These are phyloP conservation scores for Serendipita indica DNA, from an alignment of 768 basidiomycete genomes.

Conservation along the genomic window DNA sequence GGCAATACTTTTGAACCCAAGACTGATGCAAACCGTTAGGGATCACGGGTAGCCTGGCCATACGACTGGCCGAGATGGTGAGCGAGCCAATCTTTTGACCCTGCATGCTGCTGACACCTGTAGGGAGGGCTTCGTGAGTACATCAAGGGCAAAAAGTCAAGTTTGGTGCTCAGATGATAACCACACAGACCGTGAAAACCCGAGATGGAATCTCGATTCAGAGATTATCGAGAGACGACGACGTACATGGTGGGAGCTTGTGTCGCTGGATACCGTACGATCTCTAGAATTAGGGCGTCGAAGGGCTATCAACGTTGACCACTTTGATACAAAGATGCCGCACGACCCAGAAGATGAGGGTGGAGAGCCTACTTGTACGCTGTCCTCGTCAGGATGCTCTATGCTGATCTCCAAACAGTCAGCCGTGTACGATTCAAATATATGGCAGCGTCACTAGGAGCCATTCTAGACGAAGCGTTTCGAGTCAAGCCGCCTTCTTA, in stretches of 20 bases:
- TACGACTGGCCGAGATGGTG: slow-evolving; percentile 3
- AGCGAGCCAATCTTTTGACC: too few species aligned
- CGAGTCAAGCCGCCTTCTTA: background rate
- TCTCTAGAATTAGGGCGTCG: background rate
- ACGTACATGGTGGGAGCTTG: background rate
- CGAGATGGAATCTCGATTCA: background rate
- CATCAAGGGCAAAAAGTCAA: too few species aligned
- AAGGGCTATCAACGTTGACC: background rate
- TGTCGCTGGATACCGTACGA: background rate
- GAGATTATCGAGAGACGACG: background rate
- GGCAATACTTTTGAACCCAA: too few species aligned
- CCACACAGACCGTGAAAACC: slow-evolving; percentile 6
- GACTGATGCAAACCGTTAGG: too few species aligned
- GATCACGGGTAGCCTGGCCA: background rate
- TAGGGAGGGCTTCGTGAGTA: slow-evolving; percentile 3
- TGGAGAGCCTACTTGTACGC: background rate
- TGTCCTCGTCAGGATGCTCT: background rate
- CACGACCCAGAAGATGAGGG: slow-evolving; percentile 5
- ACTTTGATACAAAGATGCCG: slow-evolving; percentile 5
- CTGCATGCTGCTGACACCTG: too few species aligned
- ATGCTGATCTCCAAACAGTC: slow-evolving; percentile 3
- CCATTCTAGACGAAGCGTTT: background rate
- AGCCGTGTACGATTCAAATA: too few species aligned
- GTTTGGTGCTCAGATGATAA: too few species aligned
- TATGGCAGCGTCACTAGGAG: too few species aligned